These are phyloP conservation scores for Colletotrichum destructivum DNA, from an alignment of 2,329 filamentous ascomycete genomes.

Conservation along the genomic window DNA sequence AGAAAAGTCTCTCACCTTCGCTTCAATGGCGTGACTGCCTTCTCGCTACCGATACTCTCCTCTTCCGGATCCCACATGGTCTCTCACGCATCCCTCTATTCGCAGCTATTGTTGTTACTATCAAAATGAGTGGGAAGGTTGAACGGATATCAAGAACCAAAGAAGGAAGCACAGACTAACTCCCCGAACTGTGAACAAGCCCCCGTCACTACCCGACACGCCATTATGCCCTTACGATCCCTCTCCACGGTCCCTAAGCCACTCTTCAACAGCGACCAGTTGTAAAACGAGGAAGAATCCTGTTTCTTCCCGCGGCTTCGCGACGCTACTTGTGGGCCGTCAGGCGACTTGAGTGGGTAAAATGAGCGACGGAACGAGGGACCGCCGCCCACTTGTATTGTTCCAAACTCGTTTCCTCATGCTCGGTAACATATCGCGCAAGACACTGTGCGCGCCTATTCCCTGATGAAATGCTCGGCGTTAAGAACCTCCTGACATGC, in stretches of 20 bases:
- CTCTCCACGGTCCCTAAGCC: background rate
- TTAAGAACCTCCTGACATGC: background rate
- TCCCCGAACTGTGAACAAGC: background rate
- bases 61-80: background rate
- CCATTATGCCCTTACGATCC: background rate
- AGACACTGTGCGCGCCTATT: background rate
- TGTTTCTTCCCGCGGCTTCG: background rate
- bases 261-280: background rate
- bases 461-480: constrained; percentile 3
- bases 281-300: background rate
- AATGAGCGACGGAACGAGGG: background rate
- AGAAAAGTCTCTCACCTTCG: background rate
- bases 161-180: background rate
- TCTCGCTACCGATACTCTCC: background rate
- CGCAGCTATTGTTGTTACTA: background rate
- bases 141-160: background rate
- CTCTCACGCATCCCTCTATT: background rate
- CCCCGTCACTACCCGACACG: background rate
- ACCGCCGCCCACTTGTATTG: constrained; percentile 4
- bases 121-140: background rate
- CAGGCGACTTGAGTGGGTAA: constrained; percentile 3
- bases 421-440: background rate
- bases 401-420: constrained; percentile 4
- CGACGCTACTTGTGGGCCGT: background rate
- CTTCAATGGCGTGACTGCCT: background rate